Conservation (phyloP, 1,284 basidiomycete species). For the Cerrena zonata region DNA sequence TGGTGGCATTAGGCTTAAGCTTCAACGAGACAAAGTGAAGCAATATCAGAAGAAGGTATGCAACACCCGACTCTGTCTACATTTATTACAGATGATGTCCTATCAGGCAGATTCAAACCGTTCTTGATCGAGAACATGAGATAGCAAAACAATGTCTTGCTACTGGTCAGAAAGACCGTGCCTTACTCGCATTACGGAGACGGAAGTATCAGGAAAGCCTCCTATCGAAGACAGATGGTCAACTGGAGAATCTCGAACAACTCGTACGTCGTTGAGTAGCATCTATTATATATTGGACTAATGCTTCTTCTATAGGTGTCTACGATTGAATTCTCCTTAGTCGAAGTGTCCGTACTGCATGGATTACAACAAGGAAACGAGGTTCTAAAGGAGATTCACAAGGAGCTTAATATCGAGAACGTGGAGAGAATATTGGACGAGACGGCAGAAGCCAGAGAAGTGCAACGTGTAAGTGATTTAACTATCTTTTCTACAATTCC, state of each 20-base stretch:
- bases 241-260: conserved; percentile 85
- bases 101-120: conserved; percentile 67
- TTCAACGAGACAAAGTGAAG: conserved; percentile 91
- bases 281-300: neutral
- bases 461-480: conserved; percentile 73
- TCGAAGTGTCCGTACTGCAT: conserved; percentile 88
- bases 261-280: conserved; percentile 54
- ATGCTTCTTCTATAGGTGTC: conserved; percentile 67
- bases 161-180: conserved; percentile 80
- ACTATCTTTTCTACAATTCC: conserved; percentile 1
- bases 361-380: conserved; percentile 90
- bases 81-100: neutral
- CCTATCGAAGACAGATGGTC: conserved; percentile 82
- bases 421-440: conserved; percentile 93
- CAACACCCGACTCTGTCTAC: neutral
- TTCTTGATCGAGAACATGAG: conserved; percentile 83
- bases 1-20: conserved; percentile 63
- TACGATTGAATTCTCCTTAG: conserved; percentile 91
- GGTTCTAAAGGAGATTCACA: conserved; percentile 89
- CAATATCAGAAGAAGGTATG: conserved; percentile 91
- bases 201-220: conserved; percentile 92
- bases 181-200: conserved; percentile 79
- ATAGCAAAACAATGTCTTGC: conserved; percentile 82
- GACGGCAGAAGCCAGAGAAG: conserved; percentile 86
- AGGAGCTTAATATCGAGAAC: conserved; percentile 85